phyloP scores from a whole-genome alignment of 768 basidiomycete species.

The Dictyophora rubrovolvata region DNA sequence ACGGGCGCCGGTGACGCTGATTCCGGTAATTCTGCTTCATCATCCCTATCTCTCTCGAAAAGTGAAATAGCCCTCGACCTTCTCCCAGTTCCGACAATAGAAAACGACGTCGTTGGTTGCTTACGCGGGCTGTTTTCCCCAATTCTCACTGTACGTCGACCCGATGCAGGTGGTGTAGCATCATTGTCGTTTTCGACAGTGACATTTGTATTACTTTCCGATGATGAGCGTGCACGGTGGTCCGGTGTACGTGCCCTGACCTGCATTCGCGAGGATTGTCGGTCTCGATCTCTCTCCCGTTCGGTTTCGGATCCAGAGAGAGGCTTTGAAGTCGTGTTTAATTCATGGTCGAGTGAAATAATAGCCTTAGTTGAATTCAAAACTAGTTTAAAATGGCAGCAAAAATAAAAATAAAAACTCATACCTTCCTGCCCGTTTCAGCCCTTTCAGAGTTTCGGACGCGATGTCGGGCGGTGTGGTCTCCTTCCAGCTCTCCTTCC shows the following conservation, averaged over 20 bases:
- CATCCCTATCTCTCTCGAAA: constrained; percentile 17
- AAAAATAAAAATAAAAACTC: background rate
- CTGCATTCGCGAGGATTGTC: background rate
- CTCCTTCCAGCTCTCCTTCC: background rate
- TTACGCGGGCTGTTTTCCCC: constrained; percentile 11
- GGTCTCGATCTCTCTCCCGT: constrained; percentile 17
- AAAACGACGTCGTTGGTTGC: constrained; percentile 10
- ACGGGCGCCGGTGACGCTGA: constrained; percentile 24
- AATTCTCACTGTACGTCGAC: constrained; percentile 10
- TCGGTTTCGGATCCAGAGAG: constrained; percentile 75
- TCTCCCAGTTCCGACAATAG: constrained; percentile 9
- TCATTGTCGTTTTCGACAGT: constrained; percentile 26
- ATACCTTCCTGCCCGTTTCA: background rate
- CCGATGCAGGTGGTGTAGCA: constrained; percentile 27
- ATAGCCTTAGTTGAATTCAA: background rate
- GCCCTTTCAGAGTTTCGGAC: background rate
- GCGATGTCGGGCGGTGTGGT: background rate
- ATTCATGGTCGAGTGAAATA: background rate
- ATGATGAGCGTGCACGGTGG: constrained; percentile 17
- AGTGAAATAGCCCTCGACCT: constrained; percentile 5
- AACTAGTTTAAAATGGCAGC: background rate
- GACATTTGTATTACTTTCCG: constrained; percentile 21
- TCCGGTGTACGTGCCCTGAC: background rate
- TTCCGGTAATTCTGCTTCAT: constrained; percentile 5
- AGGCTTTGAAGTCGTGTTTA: background rate